Base-by-base conservation (phyloP, 495 filamentous ascomycete genomes). In the Daldinia childiae region DNA sequence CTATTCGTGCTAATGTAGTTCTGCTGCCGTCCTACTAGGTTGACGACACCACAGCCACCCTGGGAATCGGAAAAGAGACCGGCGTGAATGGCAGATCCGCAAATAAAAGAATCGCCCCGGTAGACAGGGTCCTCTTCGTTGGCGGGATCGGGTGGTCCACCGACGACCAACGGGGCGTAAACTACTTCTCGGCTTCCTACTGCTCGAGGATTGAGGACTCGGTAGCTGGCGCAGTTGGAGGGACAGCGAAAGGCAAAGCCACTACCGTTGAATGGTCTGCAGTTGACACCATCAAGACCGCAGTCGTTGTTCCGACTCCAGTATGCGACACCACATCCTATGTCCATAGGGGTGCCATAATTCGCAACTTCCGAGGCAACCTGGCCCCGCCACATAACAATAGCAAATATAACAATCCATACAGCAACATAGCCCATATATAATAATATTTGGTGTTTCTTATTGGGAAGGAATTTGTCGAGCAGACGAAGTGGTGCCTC, bases 71-170 rank as follows among this genome's bases (percentile, higher is more conserved):
- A 87, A 58, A 94, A 86, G 45, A 92, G 73, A 11, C 93, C 93
- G 0, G 91, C 85, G 75, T 97, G 93, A 39, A 97, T 90, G 6
- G 93, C 93, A 11, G 92, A 82, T 51, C 89, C 88, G 76, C 93
- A 97, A 62, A 95, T 87, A 71, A 93, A 93, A 19, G 92, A 95
- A 74, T 97, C 93, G 1, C 90, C 90, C 2, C 93, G 88, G 76
- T 97, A 97, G 17, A 91, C 75, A 0, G 85, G 81, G 52, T 85
- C 74, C 15, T 76, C 75, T 11, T 79, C 78, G 39, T 77, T 78
- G 12, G 78, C 65, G 3, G 80, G 78, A n/a, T 82, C 78, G 6
- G 85, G 77, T 5, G 91, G 89, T 0, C 92, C 93, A 27, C 93
- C 93, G 36, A 97, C 85, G 0, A 97, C 89, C 51, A 94, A 82